phyloP scores from a whole-genome alignment of 345 rosid species.

The Physaria fendleri region DNA sequence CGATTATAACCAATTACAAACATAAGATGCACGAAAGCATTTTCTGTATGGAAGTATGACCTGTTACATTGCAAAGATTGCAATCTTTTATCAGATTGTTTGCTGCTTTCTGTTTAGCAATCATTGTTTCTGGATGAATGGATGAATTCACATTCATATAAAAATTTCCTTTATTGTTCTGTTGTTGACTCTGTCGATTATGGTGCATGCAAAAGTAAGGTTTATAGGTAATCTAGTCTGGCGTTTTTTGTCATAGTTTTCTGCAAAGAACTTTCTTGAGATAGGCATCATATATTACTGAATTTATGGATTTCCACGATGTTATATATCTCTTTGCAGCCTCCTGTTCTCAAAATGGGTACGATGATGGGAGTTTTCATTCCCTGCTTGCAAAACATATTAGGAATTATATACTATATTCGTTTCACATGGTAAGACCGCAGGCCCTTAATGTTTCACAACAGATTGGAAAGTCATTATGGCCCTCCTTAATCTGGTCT shows the following conservation, averaged over 20 bases:
- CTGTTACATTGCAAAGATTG: conserved; percentile 2
- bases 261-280: background rate
- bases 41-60: conserved; percentile 2
- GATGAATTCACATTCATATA: background rate
- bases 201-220: conserved; percentile 7
- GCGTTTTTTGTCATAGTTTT: background rate
- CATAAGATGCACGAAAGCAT: background rate
- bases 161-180: conserved; percentile 16
- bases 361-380: conserved; percentile 99
- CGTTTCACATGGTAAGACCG: conserved; percentile 84
- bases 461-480: conserved; percentile 7
- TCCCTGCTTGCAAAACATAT: conserved; percentile 95
- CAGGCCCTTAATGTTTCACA: conserved; percentile 14
- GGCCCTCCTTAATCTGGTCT: conserved; percentile 25
- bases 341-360: conserved; percentile 64
- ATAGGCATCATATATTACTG: background rate
- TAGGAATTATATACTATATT: conserved; percentile 98
- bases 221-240: conserved; percentile 8
- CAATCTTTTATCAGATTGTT: conserved; percentile 4
- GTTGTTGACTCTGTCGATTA: conserved; percentile 11
- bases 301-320: conserved; percentile 13
- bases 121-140: background rate
- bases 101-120: conserved; percentile 2
- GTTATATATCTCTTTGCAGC: conserved; percentile 48
- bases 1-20: background rate